Evolutionary conservation across 169 alveolate species (phyloP).

Genomic region (Toxoplasma gondii): DNA sequence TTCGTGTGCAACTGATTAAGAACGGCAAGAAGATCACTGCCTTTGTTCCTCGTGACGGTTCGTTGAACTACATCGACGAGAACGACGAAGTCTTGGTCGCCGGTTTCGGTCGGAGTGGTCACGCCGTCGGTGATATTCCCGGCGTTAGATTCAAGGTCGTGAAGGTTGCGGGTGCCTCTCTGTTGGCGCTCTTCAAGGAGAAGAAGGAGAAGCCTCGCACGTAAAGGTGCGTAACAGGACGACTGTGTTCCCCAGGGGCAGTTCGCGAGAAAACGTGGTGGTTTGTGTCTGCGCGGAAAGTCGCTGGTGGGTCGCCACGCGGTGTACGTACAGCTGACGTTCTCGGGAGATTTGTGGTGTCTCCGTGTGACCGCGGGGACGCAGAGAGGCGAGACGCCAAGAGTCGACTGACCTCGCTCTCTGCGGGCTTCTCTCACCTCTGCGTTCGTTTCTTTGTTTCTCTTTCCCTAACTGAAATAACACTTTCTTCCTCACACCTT

Average conservation of each 20-base stretch:
- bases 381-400: too few species aligned
- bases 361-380: too few species aligned
- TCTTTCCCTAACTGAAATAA: neutral
- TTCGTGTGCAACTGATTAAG: constrained; percentile 98
- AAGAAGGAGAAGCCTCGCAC: constrained; percentile 98
- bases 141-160: constrained; percentile 99
- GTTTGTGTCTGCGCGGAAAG: neutral
- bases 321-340: too few species aligned
- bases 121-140: constrained; percentile 99
- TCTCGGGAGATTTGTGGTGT: too few species aligned
- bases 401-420: too few species aligned
- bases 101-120: constrained; percentile 99
- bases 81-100: constrained; percentile 99
- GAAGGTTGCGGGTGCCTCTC: constrained; percentile 96
- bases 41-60: constrained; percentile 98
- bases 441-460: neutral
- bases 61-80: constrained; percentile 98
- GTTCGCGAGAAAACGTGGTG: neutral
- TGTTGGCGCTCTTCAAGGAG: constrained; percentile 96
- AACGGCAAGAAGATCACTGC: constrained; percentile 99
- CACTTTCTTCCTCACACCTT: neutral
- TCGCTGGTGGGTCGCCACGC: too few species aligned
- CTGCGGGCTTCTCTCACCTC: neutral
- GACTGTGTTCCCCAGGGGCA: neutral
- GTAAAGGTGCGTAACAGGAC: constrained; percentile 56